Evolutionary conservation across 495 filamentous ascomycete species (phyloP), one percentile per base, ranked within the genome.

Genomic region (Penicillium coffeae): DNA sequence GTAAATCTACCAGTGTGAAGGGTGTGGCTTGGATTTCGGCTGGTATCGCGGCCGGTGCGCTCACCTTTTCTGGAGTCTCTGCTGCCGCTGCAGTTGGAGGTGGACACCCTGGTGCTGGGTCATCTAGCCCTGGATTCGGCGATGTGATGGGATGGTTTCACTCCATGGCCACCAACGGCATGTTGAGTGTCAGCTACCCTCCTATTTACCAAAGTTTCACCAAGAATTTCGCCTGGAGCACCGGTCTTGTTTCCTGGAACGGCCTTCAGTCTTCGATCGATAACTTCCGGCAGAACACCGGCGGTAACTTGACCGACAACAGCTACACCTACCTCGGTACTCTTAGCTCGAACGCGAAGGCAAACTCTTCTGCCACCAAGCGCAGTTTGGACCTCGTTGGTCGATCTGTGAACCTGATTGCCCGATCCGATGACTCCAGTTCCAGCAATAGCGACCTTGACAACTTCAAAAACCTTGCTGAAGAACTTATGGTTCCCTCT

Each of bases 81-180:
- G 87, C 90, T 20, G 59, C 86, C 8, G 77, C 80, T 34, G 78
- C 84, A 37, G 84, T 79, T n/a, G n/a, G n/a, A 14, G 80, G 80
- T 16, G 81, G 79, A 8, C 75, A 75, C 25, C 75, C 81, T 14
- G 88, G 86, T n/a, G 67, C 78, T 25, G 71, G 83, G 10, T 79
- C 86, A 1, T 65, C 84, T 27, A 94, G 89, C 53, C 93, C 93
- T 8, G 87, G 82, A 38, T 96, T 96, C 66, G 79, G 74, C 38
- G 89, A 96, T 59, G 83, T 95, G 43, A 81, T 96, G 63, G 82
- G 83, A 39, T 92, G 86, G 80, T 96, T 97, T 68, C 93, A 97
- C 70, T 83, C 83, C 21, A 83, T 98, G 67, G 91, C 93, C 15
- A 86, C 90, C 73, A 96, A 91, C 62, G 93, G 93, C 45, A 96